phyloP scores from a whole-genome alignment of 805 yeast genomes.

The Wickerhamomyces subpelliculosus region DNA sequence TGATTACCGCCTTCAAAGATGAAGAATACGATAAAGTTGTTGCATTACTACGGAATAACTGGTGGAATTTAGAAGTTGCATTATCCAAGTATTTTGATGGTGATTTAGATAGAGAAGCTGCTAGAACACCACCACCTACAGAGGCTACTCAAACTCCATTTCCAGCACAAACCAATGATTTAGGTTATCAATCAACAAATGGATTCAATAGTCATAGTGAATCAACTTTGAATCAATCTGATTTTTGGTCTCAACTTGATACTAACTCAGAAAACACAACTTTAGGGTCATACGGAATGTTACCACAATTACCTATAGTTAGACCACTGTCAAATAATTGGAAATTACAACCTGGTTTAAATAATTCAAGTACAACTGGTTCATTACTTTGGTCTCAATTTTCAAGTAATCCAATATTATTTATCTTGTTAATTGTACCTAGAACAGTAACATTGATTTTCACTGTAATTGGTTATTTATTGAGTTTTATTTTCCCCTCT shows the following conservation, averaged over 20 bases:
- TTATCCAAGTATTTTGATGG: constrained; percentile 57
- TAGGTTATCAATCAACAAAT: neutral
- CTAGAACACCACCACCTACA: constrained; percentile 2
- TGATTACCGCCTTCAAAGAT: constrained; percentile 42
- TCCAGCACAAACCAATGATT: neutral
- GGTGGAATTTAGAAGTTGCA: constrained; percentile 58
- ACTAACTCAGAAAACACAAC: neutral
- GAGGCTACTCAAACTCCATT: neutral
- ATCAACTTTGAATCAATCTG: neutral
- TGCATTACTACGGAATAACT: constrained; percentile 40
- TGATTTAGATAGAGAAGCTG: constrained; percentile 28
- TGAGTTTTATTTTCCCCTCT: constrained; percentile 30
- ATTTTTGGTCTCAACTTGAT: neutral
- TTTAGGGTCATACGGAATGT: neutral
- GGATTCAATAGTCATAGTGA: neutral
- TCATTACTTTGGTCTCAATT: constrained; percentile 3
- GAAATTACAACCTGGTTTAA: constrained; percentile 13
- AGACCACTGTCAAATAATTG: constrained; percentile 25
- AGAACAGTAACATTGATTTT: constrained; percentile 37
- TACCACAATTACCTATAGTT: constrained; percentile 26
- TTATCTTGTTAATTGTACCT: constrained; percentile 51
- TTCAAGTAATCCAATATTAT: constrained; percentile 32
- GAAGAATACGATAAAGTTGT: constrained; percentile 40
- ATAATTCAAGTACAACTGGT: neutral
- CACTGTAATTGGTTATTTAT: constrained; percentile 28